These are phyloP conservation scores for Pterocarpus macrocarpus DNA, from an alignment of 306 rosid genomes.

Conservation along the genomic window DNA sequence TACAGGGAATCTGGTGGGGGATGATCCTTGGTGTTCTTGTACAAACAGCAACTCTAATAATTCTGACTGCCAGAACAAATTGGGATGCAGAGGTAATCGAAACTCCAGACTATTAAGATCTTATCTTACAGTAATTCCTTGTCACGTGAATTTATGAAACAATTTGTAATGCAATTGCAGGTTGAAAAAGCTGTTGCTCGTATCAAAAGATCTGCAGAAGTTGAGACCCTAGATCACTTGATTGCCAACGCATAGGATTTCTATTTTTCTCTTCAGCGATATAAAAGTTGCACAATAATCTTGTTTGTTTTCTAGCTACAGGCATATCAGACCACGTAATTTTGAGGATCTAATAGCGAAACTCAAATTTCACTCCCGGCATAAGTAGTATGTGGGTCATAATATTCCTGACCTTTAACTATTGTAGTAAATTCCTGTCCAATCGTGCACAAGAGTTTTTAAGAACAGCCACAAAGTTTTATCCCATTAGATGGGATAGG, in stretches of 20 bases:
- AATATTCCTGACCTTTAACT: too few relatives aligned
- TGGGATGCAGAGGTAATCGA: slow-evolving; percentile 70
- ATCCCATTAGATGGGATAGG: too few relatives aligned
- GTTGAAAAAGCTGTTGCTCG: slow-evolving; percentile 62
- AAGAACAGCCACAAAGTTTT: too few relatives aligned
- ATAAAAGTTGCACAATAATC: background rate
- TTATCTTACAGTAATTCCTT: background rate
- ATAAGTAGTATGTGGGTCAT: too few relatives aligned
- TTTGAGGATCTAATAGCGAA: too few relatives aligned
- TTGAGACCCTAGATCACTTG: slow-evolving; percentile 48
- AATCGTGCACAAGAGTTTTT: too few relatives aligned
- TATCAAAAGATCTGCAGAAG: slow-evolving; percentile 57
- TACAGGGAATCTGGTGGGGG: slow-evolving; percentile 84
- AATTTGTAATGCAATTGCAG: slow-evolving; percentile 46
- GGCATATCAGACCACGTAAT: too few relatives aligned
- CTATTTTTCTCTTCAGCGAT: background rate
- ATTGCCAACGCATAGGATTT: slow-evolving; percentile 35
- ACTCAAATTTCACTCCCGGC: too few relatives aligned
- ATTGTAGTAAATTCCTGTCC: too few relatives aligned
- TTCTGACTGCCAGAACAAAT: slow-evolving; percentile 71
- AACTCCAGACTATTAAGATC: background rate
- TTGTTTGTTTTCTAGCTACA: too few relatives aligned
- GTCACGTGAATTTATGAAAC: slow-evolving; percentile 1
- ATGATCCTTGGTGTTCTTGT: slow-evolving; percentile 78
- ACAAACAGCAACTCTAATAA: slow-evolving; percentile 66